Conservation (phyloP, 148 eudicot genomes). For the Fagopyrum esculentum region DNA sequence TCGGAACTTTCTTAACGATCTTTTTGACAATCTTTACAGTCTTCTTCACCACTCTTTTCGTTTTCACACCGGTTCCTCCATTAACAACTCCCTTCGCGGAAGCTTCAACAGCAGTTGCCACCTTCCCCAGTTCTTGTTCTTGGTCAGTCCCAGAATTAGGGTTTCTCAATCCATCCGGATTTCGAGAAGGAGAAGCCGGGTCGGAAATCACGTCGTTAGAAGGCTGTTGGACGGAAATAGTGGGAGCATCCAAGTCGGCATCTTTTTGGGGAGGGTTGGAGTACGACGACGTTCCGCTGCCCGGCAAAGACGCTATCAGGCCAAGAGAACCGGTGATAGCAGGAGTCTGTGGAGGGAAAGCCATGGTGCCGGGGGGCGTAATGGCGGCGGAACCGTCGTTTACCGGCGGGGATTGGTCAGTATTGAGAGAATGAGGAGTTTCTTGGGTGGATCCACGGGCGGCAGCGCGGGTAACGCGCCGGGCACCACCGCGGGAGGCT, state of each 20-base stretch:
- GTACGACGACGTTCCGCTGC: neutral
- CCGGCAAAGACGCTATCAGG: neutral
- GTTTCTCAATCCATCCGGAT: neutral
- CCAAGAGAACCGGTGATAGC: neutral
- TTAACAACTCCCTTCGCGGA: neutral
- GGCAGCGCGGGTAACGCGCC: constrained; percentile 20
- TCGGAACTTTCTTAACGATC: constrained; percentile 28
- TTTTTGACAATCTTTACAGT: constrained; percentile 38
- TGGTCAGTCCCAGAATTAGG: neutral
- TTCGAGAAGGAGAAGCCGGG: neutral
- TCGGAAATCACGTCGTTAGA: constrained; percentile 7
- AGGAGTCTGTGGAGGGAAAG: neutral
- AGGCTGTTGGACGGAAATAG: neutral
- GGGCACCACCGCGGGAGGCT: constrained; percentile 11
- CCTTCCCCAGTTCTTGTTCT: constrained; percentile 4
- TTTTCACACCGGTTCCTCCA: constrained; percentile 12
- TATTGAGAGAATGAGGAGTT: neutral
- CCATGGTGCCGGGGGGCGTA: neutral
- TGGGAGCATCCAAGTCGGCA: neutral
- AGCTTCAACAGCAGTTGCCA: neutral
- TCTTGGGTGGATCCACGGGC: constrained; percentile 13
- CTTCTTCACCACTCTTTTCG: constrained; percentile 31
- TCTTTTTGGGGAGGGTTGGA: neutral
- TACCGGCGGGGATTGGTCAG: neutral
- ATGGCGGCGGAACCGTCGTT: neutral